Percentiles rank a stretch among this genome's conserved stretches.
These are phyloP conservation scores for Tylopilus intermedius DNA, from an alignment of 768 basidiomycete species.

Conservation along the genomic window DNA sequence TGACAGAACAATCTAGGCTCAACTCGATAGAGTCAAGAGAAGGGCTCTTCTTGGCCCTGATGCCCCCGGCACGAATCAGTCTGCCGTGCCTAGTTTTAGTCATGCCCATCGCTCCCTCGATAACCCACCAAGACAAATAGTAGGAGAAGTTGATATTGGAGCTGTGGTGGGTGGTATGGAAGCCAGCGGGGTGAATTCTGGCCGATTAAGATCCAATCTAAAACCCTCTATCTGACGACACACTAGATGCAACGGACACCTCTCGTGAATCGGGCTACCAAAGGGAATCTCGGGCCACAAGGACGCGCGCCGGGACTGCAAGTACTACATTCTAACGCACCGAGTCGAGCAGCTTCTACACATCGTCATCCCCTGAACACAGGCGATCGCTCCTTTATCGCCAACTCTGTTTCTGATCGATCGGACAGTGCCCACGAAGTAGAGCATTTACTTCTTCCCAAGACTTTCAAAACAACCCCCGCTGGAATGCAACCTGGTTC, in stretches of 20 bases:
- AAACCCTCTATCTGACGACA: constrained; percentile 3
- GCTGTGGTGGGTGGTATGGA: constrained; percentile 65
- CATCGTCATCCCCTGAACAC: constrained; percentile 42
- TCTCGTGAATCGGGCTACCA: constrained; percentile 45
- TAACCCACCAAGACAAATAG: constrained; percentile 15
- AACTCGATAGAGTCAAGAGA: constrained; percentile 80
- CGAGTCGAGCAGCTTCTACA: constrained; percentile 20
- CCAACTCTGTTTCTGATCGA: constrained; percentile 47
- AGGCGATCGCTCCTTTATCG: constrained; percentile 40
- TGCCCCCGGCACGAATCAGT: constrained; percentile 11
- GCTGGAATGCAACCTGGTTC: constrained; percentile 20
- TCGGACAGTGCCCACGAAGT: constrained; percentile 71
- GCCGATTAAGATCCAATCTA: background rate
- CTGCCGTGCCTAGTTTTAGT: constrained; percentile 17
- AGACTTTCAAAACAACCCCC: constrained; percentile 17
- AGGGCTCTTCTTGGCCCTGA: constrained; percentile 63
- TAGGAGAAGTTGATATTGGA: constrained; percentile 41
- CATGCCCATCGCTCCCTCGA: constrained; percentile 17
- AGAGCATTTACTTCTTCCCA: constrained; percentile 53
- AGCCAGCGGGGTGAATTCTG: constrained; percentile 45
- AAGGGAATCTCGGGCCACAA: constrained; percentile 29
- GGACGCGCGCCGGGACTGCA: constrained; percentile 28
- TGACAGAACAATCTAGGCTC: constrained; percentile 40
- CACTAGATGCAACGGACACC: constrained; percentile 67
- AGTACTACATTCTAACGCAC: constrained; percentile 21